phyloP scores from a whole-genome alignment of 2,329 filamentous ascomycete species.

The Ustilaginoidea virens region DNA sequence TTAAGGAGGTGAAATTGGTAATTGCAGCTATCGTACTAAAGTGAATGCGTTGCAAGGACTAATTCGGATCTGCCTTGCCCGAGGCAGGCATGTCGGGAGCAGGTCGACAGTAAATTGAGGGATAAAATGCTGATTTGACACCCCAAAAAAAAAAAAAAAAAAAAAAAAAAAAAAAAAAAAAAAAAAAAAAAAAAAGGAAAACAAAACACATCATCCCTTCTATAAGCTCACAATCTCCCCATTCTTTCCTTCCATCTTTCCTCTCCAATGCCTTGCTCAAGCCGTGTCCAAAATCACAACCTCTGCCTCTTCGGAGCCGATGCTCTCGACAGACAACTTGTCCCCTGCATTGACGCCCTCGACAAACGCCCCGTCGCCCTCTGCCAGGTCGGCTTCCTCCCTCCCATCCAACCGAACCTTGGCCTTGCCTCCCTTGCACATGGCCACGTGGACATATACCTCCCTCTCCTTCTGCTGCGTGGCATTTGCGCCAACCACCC shows the following conservation, averaged over 20 bases:
- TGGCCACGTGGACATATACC: conserved; percentile 67
- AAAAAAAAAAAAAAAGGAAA: background rate
- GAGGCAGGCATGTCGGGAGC: no score
- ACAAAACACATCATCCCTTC: background rate
- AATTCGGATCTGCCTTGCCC: no score
- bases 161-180: background rate
- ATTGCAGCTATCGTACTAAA: no score
- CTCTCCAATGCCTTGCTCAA: background rate
- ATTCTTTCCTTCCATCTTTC: background rate
- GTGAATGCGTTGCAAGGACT: no score
- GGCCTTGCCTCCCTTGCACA: conserved; percentile 61
- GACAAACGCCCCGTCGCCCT: conserved; percentile 73
- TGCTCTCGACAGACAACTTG: conserved; percentile 46
- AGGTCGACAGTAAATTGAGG: no score
- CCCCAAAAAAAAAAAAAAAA: background rate
- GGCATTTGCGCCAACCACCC: conserved; percentile 49
- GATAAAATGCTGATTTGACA: no score
- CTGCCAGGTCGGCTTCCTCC: conserved; percentile 47
- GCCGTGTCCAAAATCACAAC: conserved; percentile 53
- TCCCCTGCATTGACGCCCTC: conserved; percentile 49
- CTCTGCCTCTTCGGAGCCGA: conserved; percentile 54
- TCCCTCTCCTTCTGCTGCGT: conserved; percentile 44
- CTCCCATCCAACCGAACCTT: conserved; percentile 53
- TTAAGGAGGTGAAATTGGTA: no score
- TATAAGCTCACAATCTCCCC: background rate